Base-by-base conservation (phyloP, 1,139 yeast species). In the Candida mesenterica region DNA sequence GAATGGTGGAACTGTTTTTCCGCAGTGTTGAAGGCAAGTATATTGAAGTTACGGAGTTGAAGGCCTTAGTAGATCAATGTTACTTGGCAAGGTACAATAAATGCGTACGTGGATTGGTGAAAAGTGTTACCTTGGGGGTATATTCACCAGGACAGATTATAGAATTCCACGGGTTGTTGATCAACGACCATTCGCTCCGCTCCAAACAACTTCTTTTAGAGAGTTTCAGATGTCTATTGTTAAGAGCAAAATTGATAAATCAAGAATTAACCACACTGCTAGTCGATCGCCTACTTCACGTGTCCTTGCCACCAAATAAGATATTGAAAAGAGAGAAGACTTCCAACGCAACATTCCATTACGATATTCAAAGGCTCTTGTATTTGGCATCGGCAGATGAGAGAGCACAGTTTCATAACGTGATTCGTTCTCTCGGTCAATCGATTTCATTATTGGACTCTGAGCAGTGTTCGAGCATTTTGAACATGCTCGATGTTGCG, bases 371-470 rank as follows among this genome's bases (percentile, higher is more conserved):
- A 22, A 32, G 36, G 20, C 34, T 50, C 15, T 42, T 46, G 24
- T 14, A 31, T 13, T 31, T 40, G 17, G 43, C 53, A 13, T 43
- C 45, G 3, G 15, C 35, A 15, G 28, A 28, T 1, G 55, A 59
- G 29, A 53, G 42, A 24, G 52, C 50, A 3, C 45, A 44, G 19
- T 57, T 61, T 33, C 65, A 57, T 41, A 54, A 55, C 34, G 39
- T 54, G 2, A 36, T 65, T 5, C 42, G 67, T 26, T 52, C 62
- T 4, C 33, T 62, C 15, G 63, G 58, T 1, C 68, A 64, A 39
- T 42, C 59, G n/a, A 29, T 65, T 5, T 58, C 70, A 1, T 40
- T 51, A n/a, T 37, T 60, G 7, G 43, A 48, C 3, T 38, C 54
- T 1, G 37, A 41, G 1, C 43, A 50, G 16, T 36, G 49, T 2